A percentile compares a stretch with the other conserved stretches of the same genome.
Evolutionary conservation across 441 rosid genomes (phyloP).

Genomic region (Dalechampia spathulata): DNA sequence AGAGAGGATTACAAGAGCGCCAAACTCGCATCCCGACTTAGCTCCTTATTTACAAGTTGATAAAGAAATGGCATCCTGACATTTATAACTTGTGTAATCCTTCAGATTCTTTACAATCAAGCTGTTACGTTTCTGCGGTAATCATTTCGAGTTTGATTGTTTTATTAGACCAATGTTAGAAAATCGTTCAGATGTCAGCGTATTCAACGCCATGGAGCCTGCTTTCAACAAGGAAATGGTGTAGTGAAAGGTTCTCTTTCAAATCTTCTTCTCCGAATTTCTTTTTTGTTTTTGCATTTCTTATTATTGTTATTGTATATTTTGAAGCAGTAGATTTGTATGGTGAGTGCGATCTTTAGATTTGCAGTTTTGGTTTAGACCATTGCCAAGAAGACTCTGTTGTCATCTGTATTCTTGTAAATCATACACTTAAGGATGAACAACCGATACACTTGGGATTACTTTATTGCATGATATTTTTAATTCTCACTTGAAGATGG

Average conservation of each 20-base stretch:
- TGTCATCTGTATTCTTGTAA: slow-evolving; percentile 21
- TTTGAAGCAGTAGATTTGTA: slow-evolving; percentile 4
- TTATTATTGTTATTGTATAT: slow-evolving; percentile 14
- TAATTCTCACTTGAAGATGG: background rate
- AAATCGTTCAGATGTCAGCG: no score
- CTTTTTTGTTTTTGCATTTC: background rate
- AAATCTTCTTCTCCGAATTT: no score
- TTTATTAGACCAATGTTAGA: no score
- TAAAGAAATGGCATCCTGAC: no score
- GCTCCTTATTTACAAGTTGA: no score
- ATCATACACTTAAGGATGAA: slow-evolving; percentile 18
- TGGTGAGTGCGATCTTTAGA: slow-evolving; percentile 10
- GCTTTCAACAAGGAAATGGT: no score
- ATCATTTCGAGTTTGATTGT: no score
- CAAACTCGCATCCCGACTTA: slow-evolving; percentile 76
- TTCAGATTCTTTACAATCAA: no score
- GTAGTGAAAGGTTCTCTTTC: no score
- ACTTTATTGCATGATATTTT: background rate
- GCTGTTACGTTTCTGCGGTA: no score
- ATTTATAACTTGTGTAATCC: slow-evolving; percentile 9
- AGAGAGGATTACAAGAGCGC: slow-evolving; percentile 96
- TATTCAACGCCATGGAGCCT: no score
- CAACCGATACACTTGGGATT: slow-evolving; percentile 2
- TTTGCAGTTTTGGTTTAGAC: slow-evolving; percentile 18
- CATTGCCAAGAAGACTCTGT: no score